A percentile compares a stretch with the other conserved stretches of the same genome.
Evolutionary conservation across 2,329 filamentous ascomycete genomes (phyloP).

Genomic region (Endothia cerciana): DNA sequence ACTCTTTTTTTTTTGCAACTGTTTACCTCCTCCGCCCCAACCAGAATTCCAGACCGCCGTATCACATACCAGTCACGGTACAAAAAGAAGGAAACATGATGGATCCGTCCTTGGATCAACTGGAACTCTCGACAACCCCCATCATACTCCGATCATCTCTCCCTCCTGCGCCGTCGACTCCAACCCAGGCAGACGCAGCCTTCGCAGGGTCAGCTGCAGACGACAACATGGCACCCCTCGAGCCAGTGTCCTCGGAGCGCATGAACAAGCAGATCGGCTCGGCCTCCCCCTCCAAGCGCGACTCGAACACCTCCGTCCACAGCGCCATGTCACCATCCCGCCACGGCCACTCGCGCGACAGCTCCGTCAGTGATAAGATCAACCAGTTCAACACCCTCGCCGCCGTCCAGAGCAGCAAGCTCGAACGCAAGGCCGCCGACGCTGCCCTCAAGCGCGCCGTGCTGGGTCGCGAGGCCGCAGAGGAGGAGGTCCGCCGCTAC

Average conservation of each 20-base stretch:
- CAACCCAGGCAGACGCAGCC: slow-evolving; percentile 18
- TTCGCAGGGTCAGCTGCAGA: not conserved
- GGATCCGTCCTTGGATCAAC: slow-evolving; percentile 21
- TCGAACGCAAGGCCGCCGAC: slow-evolving; percentile 67
- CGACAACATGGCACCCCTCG: slow-evolving; percentile 50
- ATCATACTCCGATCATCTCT: slow-evolving; percentile 13
- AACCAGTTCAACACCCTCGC: slow-evolving; percentile 74
- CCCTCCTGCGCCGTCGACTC: slow-evolving; percentile 19
- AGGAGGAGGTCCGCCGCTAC: slow-evolving; percentile 66
- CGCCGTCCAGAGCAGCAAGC: slow-evolving; percentile 57
- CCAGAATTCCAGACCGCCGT: slow-evolving; percentile 4
- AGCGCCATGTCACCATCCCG: slow-evolving; percentile 42
- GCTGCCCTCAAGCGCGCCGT: slow-evolving; percentile 69
- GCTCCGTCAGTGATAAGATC: slow-evolving; percentile 68
- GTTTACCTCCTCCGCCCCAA: not conserved
- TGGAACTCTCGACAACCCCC: slow-evolving; percentile 23
- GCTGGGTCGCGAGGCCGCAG: slow-evolving; percentile 72
- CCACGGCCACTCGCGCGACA: slow-evolving; percentile 54
- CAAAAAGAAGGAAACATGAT: slow-evolving; percentile 12
- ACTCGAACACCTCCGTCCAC: slow-evolving; percentile 30
- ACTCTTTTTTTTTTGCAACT: slow-evolving; percentile 3
- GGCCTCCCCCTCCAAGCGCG: slow-evolving; percentile 25
- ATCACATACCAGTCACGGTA: slow-evolving; percentile 4
- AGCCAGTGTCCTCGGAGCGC: slow-evolving; percentile 66
- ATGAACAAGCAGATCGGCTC: slow-evolving; percentile 55